Percentiles rank a stretch among this genome's conserved stretches.
Conservation (phyloP, 805 yeast genomes). For the Metschnikowia similis region DNA sequence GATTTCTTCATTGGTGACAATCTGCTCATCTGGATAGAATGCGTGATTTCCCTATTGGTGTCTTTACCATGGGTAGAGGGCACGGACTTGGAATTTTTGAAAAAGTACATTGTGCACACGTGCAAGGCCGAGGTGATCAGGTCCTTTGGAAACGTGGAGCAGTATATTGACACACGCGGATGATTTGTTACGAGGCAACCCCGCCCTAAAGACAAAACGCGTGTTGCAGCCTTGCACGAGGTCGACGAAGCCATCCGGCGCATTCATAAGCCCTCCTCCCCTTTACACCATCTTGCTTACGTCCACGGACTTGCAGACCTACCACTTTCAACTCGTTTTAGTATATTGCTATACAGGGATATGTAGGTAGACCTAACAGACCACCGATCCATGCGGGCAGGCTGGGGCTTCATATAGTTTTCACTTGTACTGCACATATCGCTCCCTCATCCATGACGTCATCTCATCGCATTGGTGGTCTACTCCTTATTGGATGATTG, state of each 20-base stretch:
- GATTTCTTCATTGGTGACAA: no score
- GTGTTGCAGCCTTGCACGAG: slow-evolving; percentile 28
- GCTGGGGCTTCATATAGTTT: no score
- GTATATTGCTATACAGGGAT: no score
- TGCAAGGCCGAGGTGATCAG: slow-evolving; percentile 51
- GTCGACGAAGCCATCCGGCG: slow-evolving; percentile 49
- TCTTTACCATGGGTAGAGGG: slow-evolving; percentile 51
- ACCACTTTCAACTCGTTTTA: no score
- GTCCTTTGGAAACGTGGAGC: slow-evolving; percentile 41
- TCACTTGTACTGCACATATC: no score
- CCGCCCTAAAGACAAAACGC: slow-evolving; percentile 25
- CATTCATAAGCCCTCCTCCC: slow-evolving; percentile 69
- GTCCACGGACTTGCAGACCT: slow-evolving; percentile 17
- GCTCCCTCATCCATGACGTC: no score
- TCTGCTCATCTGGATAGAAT: no score
- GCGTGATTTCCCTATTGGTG: no score
- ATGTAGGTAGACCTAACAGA: no score
- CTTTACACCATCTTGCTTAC: slow-evolving; percentile 59
- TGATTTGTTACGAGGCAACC: slow-evolving; percentile 56
- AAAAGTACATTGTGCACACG: slow-evolving; percentile 37
- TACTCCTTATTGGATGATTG: no score
- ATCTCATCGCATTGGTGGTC: no score
- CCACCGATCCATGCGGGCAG: no score
- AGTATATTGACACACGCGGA: slow-evolving; percentile 62
- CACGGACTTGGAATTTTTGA: slow-evolving; percentile 42